Evolutionary conservation across 1,284 basidiomycete species (phyloP), one percentile per base, ranked within the genome.

Genomic region (Ustilago loliicola): DNA sequence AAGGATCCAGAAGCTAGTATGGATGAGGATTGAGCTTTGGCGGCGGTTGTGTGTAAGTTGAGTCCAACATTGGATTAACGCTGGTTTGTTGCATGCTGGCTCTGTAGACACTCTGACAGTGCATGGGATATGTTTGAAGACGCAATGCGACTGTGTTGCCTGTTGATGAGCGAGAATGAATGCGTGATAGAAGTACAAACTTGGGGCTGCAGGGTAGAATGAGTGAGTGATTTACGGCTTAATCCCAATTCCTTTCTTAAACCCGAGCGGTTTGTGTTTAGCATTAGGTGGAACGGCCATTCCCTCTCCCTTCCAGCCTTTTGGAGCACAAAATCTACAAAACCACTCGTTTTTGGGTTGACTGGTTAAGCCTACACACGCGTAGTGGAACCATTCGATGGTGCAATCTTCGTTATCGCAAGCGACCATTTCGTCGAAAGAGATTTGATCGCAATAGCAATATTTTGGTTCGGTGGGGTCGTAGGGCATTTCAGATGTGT

Each of bases 381-480:
- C 66, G 52, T 78, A 84, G 63, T 86, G 85, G 52, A 85, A 86
- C 85, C 88, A 89, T 73, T 89, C 88, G 61, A 87, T 71, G 1
- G 86, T 85, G 71, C 89, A 89, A 59, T 89, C 88, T 23, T 88
- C 88, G 80, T 89, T 89, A 82, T 89, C 85, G 63, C 79, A 79
- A 11, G 69, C 80, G 38, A 86, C 80, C 85, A 81, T 83, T 59
- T 88, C 79, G 52, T 88, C 89, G 54, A 86, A 88, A 2, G 87
- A 88, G 23, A 88, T 88, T 47, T 88, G 82, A 56, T 88, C 80
- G 80, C 89, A 89, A 80, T 88, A 88, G 79, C 89, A 89, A 79
- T 89, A 89, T 29, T 83, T 85, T 34, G 88, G 89, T 77, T 89
- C 89, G 72, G 88, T 88, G 1, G 87, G 88, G 56, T 80, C 80